A percentile compares a stretch with the other conserved stretches of the same genome.
Evolutionary conservation across 257 asterid genomes (phyloP).

Genomic region (Misopates orontium): DNA sequence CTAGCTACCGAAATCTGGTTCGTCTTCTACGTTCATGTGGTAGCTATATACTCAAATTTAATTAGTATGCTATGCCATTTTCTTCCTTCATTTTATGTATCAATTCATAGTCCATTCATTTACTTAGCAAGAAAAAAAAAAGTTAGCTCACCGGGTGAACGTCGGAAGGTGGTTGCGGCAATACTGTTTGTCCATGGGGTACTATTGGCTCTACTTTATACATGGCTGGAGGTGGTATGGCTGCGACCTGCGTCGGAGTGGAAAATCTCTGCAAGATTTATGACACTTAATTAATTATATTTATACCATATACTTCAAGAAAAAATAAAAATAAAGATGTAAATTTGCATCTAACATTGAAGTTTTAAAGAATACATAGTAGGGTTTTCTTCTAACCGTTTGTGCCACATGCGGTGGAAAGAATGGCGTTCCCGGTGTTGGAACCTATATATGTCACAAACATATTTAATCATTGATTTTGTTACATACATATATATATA

Average conservation of each 20-base stretch:
- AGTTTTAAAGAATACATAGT: too few relatives aligned
- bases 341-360: too few relatives aligned
- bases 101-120: too few relatives aligned
- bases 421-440: slow-evolving; percentile 64
- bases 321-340: too few relatives aligned
- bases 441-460: slow-evolving; percentile 37
- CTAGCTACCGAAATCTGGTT: too few relatives aligned
- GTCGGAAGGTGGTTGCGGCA: slow-evolving; percentile 65
- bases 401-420: slow-evolving; percentile 56
- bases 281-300: not conserved
- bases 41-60: too few relatives aligned
- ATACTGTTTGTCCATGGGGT: slow-evolving; percentile 44
- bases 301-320: too few relatives aligned
- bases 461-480: too few relatives aligned
- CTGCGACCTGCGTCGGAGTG: slow-evolving; percentile 42
- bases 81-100: too few relatives aligned
- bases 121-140: not conserved
- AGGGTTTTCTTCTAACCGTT: slow-evolving; percentile 42
- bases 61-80: too few relatives aligned
- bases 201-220: slow-evolving; percentile 50
- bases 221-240: slow-evolving; percentile 52
- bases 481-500: too few relatives aligned
- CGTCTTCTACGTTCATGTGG: not conserved
- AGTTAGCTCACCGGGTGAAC: slow-evolving; percentile 58
- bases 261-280: slow-evolving; percentile 52